Conservation (phyloP, 768 basidiomycete genomes). For the Rhizopogon vulgaris region DNA sequence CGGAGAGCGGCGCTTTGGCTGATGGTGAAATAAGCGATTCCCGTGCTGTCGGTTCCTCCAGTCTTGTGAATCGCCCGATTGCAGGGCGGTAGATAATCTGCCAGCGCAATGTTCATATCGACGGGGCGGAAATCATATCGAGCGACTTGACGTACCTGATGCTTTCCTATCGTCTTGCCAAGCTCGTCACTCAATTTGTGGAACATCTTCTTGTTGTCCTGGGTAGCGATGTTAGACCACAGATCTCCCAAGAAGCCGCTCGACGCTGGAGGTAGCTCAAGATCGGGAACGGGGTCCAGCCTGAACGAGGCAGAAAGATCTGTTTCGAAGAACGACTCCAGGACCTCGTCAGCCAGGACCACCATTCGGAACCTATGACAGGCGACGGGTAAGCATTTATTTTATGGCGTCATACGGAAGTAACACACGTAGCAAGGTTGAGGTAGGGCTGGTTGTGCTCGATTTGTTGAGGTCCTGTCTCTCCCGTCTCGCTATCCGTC, state of each 20-base stretch:
- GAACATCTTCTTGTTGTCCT: constrained; percentile 90
- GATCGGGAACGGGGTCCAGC: constrained; percentile 62
- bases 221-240: constrained; percentile 85
- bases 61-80: constrained; percentile 76
- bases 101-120: constrained; percentile 2
- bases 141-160: constrained; percentile 49
- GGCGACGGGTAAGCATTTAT: constrained; percentile 6
- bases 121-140: neutral
- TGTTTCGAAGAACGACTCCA: constrained; percentile 94
- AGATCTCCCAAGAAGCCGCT: constrained; percentile 73
- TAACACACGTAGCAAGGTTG: constrained; percentile 74
- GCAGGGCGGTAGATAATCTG: constrained; percentile 73
- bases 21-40: constrained; percentile 76
- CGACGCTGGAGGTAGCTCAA: constrained; percentile 54
- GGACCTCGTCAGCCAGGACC: constrained; percentile 90
- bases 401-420: neutral
- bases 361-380: constrained; percentile 90
- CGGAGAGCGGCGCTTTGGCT: constrained; percentile 46
- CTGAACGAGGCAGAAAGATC: constrained; percentile 88
- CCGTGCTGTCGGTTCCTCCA: constrained; percentile 84
- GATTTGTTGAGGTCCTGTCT: constrained; percentile 39
- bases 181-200: constrained; percentile 92
- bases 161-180: constrained; percentile 90
- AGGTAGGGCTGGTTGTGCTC: constrained; percentile 87
- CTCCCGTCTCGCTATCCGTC: constrained; percentile 27